Percentiles rank a stretch among this genome's conserved stretches.
Conservation (phyloP, 2,329 filamentous ascomycete genomes). For the Parascedosporium putredinis region DNA sequence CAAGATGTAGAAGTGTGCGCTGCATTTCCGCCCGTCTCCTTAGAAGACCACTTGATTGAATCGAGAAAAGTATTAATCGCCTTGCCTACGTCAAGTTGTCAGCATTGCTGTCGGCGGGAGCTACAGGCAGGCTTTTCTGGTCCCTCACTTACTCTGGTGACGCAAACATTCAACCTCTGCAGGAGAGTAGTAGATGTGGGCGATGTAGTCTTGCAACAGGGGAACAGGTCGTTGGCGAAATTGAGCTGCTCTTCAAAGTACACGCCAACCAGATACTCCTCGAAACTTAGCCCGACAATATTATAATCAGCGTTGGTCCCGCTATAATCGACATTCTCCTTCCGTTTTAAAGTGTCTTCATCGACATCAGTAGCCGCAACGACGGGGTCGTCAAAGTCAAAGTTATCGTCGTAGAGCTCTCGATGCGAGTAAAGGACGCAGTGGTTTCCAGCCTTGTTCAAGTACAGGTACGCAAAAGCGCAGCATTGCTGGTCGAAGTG, state of each 20-base stretch:
- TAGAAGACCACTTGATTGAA: too few relatives aligned
- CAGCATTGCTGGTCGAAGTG: constrained; percentile 6
- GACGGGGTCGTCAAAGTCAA: not conserved
- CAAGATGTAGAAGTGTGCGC: too few relatives aligned
- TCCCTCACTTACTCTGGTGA: not conserved
- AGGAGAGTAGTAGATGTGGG: not conserved
- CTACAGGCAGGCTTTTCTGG: not conserved
- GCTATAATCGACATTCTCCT: not conserved
- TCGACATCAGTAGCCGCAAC: not conserved
- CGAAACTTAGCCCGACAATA: constrained; percentile 7
- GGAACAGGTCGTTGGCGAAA: not conserved
- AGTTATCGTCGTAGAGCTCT: not conserved
- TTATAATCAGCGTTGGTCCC: not conserved
- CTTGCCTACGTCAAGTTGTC: too few relatives aligned
- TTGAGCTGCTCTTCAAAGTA: constrained; percentile 8
- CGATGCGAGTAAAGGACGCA: constrained; percentile 1
- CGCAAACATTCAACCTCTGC: not conserved
- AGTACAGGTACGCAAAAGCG: constrained; percentile 7
- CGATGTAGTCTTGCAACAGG: constrained; percentile 1
- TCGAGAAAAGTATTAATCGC: not conserved
- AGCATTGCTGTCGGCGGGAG: not conserved
- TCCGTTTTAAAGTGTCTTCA: not conserved
- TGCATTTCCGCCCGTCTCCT: too few relatives aligned
- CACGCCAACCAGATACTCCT: constrained; percentile 5
- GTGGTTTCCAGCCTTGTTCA: constrained; percentile 2